Evolutionary conservation across 768 basidiomycete species (phyloP).

Genomic region (Mycena epipterygia): DNA sequence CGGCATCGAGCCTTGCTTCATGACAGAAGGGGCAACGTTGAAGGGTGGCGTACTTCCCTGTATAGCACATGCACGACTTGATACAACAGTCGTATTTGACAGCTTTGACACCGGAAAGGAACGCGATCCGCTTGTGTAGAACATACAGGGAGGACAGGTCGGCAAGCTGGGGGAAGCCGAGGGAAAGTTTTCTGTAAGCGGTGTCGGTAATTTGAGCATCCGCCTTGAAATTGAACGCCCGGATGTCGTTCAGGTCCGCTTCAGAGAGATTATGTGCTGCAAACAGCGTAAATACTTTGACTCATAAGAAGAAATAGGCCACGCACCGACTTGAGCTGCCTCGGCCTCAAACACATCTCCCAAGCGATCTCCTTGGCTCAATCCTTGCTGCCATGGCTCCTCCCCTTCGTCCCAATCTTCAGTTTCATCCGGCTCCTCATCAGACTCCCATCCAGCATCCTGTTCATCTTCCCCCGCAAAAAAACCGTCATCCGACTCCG

Average conservation of each 20-base stretch:
- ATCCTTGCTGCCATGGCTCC: constrained; percentile 19
- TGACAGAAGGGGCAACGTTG: neutral
- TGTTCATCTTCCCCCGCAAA: neutral
- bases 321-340: constrained; percentile 14
- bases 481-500: constrained; percentile 20
- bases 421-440: constrained; percentile 3
- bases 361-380: constrained; percentile 23
- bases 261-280: constrained; percentile 11
- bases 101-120: neutral
- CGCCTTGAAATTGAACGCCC: constrained; percentile 1
- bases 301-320: neutral
- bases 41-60: neutral
- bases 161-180: neutral
- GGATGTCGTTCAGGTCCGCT: constrained; percentile 20
- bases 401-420: constrained; percentile 17
- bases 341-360: constrained; percentile 19
- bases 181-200: neutral
- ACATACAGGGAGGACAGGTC: neutral
- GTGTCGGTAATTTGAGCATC: neutral
- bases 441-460: constrained; percentile 12
- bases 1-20: neutral
- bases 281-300: neutral
- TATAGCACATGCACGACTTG: neutral
- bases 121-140: neutral
- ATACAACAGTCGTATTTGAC: neutral